Evolutionary conservation across 2,329 filamentous ascomycete genomes (phyloP).

Genomic region (Fusarium aywerte): DNA sequence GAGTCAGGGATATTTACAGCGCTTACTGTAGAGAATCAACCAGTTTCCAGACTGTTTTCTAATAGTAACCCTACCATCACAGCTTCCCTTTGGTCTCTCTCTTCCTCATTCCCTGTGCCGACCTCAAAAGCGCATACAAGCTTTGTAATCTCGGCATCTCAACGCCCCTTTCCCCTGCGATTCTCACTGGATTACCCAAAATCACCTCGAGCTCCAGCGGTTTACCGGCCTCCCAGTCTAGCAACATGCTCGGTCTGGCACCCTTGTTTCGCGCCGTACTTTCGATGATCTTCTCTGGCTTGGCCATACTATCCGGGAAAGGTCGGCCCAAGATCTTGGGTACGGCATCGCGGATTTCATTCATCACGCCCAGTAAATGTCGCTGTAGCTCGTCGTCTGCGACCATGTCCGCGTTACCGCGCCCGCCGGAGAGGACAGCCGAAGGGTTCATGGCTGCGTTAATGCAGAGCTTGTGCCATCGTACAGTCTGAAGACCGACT

Average conservation of each 20-base stretch:
- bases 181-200: constrained; percentile 74
- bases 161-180: constrained; percentile 70
- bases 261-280: constrained; percentile 73
- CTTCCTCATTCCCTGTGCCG: constrained; percentile 63
- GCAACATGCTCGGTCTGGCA: constrained; percentile 73
- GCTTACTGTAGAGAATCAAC: no score
- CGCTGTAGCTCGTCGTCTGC: constrained; percentile 69
- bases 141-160: constrained; percentile 74
- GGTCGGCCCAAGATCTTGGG: constrained; percentile 70
- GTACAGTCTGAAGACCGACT: constrained; percentile 73
- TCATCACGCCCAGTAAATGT: constrained; percentile 74
- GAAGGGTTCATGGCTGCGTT: constrained; percentile 81
- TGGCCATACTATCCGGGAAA: constrained; percentile 68
- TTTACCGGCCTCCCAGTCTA: constrained; percentile 74
- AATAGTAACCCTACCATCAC: neutral
- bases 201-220: constrained; percentile 79
- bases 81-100: constrained; percentile 54
- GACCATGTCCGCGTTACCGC: constrained; percentile 73
- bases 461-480: constrained; percentile 82
- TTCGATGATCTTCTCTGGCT: constrained; percentile 69
- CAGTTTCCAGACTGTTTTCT: neutral
- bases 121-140: constrained; percentile 72
- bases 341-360: constrained; percentile 73
- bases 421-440: constrained; percentile 72
- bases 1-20: no score